These are phyloP conservation scores for Prunus kanzakura DNA, from an alignment of 306 rosid species.

Conservation along the genomic window DNA sequence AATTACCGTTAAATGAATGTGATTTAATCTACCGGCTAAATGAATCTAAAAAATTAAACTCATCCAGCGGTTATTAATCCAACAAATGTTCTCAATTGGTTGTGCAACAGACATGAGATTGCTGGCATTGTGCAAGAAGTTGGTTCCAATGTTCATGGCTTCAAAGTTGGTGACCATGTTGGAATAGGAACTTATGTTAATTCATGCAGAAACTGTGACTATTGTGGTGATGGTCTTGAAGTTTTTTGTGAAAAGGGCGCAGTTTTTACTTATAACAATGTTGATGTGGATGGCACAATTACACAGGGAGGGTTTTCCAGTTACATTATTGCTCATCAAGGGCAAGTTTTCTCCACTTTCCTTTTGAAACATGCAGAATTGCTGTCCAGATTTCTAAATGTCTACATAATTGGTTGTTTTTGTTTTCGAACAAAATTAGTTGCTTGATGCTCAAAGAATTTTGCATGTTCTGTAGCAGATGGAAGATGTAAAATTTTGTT, in stretches of 20 bases:
- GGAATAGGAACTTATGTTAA: conserved; percentile 74
- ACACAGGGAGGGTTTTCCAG: conserved; percentile 81
- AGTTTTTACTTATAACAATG: conserved; percentile 39
- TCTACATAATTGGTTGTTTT: too few species aligned
- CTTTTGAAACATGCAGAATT: too few species aligned
- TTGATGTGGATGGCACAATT: conserved; percentile 65
- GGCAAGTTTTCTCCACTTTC: conserved; percentile 24
- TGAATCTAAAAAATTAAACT: too few species aligned
- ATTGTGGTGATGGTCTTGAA: conserved; percentile 54
- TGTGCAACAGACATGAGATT: conserved; percentile 67
- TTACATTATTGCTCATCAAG: conserved; percentile 58
- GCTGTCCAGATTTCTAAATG: too few species aligned
- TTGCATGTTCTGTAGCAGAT: not conserved
- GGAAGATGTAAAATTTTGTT: not conserved
- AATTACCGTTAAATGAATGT: too few species aligned
- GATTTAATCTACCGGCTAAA: too few species aligned
- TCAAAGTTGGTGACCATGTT: conserved; percentile 72
- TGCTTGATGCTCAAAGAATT: not conserved
- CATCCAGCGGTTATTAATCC: too few species aligned
- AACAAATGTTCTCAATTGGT: not conserved
- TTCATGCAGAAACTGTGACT: conserved; percentile 74
- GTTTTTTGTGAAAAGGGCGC: conserved; percentile 42
- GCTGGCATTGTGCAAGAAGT: conserved; percentile 65
- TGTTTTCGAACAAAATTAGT: too few species aligned
- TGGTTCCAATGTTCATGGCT: conserved; percentile 51